Evolutionary conservation across 257 asterid genomes (phyloP).

Genomic region (Eustoma russellianum): DNA sequence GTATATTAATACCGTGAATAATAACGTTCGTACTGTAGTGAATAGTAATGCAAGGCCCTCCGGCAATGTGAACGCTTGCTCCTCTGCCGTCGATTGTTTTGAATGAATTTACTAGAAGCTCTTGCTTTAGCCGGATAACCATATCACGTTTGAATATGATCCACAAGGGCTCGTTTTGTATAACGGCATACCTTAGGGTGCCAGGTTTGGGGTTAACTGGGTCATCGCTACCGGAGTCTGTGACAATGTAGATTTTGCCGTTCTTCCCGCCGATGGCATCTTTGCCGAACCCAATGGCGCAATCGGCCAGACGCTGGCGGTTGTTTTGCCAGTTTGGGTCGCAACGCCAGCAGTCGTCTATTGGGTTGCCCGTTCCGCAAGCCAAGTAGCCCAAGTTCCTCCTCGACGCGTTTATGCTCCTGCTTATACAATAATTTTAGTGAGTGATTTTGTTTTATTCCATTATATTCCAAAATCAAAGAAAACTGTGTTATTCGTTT

Average conservation of each 20-base stretch:
- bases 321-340: conserved; percentile 44
- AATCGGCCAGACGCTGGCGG: conserved; percentile 70
- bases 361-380: conserved; percentile 67
- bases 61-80: conserved; percentile 54
- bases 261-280: conserved; percentile 51
- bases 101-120: conserved; percentile 54
- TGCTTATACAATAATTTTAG: too few species aligned
- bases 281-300: conserved; percentile 75
- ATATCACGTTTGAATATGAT: conserved; percentile 56
- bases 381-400: conserved; percentile 50
- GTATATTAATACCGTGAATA: conserved; percentile 65
- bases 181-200: conserved; percentile 64
- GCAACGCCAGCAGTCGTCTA: conserved; percentile 88
- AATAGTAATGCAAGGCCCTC: conserved; percentile 66
- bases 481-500: too few species aligned
- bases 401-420: conserved; percentile 60
- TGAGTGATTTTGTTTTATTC: too few species aligned
- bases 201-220: conserved; percentile 63
- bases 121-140: conserved; percentile 54
- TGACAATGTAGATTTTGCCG: conserved; percentile 59
- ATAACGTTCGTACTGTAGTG: conserved; percentile 46
- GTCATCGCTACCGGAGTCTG: conserved; percentile 51
- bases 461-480: too few species aligned
- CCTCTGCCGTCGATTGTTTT: conserved; percentile 85
- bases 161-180: conserved; percentile 70